Conservation (phyloP, 2,329 filamentous ascomycete species). For the Diplodia corticola region DNA sequence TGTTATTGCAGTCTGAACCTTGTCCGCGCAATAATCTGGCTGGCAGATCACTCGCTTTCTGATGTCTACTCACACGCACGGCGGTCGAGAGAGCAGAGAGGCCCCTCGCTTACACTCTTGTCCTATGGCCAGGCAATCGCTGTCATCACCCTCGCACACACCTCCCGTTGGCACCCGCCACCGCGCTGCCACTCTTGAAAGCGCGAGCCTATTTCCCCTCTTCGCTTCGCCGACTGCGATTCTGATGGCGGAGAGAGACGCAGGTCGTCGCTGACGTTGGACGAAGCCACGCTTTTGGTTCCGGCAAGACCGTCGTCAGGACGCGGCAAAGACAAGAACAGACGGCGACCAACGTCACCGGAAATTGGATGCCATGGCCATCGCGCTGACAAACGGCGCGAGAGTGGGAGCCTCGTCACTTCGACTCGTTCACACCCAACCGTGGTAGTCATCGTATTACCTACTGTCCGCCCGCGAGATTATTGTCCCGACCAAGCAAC, state of each 20-base stretch:
- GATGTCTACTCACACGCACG: not conserved
- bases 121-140: not conserved
- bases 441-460: not conserved
- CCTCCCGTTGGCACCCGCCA: not conserved
- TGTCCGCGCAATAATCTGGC: not conserved
- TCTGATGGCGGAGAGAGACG: not conserved
- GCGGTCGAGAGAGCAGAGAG: conserved; percentile 13
- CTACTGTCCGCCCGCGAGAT: not conserved
- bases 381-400: not conserved
- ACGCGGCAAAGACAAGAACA: not conserved
- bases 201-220: not conserved
- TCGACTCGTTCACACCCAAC: not conserved
- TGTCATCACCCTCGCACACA: not conserved
- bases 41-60: not conserved
- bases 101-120: not conserved
- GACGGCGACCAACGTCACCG: not conserved
- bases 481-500: not conserved
- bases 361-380: not conserved
- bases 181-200: not conserved
- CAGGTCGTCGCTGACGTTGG: not conserved
- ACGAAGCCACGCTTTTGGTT: not conserved
- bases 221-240: not conserved
- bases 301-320: not conserved
- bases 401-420: not conserved
- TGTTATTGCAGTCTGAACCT: not conserved